These are phyloP conservation scores for Keqinozyma sinolaborantium DNA, from an alignment of 1,139 yeast species.

Conservation along the genomic window DNA sequence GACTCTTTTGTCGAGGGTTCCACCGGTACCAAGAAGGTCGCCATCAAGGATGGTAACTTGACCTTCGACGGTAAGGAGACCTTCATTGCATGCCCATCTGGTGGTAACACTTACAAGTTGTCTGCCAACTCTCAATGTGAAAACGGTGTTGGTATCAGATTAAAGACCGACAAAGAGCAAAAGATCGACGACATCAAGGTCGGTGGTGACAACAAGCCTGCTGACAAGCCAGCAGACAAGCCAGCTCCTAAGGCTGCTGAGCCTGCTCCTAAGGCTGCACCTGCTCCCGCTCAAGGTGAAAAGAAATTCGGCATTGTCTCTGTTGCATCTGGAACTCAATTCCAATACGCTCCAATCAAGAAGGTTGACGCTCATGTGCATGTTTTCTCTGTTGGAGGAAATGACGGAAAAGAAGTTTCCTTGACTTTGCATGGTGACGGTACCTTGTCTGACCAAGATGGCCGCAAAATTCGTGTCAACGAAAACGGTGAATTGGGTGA, in stretches of 20 bases:
- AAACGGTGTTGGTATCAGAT: conserved; percentile 2
- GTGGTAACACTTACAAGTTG: conserved; percentile 8
- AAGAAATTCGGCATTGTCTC: conserved; percentile 12
- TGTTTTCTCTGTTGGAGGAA: conserved; percentile 29
- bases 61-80: conserved; percentile 10
- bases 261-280: conserved; percentile 1
- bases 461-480: conserved; percentile 22
- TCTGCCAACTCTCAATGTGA: conserved; percentile 5
- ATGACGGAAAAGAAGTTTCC: conserved; percentile 19
- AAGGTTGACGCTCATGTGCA: conserved; percentile 25
- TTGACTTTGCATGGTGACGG: conserved; percentile 21
- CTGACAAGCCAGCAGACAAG: neutral
- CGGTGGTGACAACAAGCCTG: neutral
- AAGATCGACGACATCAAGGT: conserved; percentile 1
- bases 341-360: conserved; percentile 20
- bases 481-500: conserved; percentile 27
- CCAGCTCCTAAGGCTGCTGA: conserved; percentile 5
- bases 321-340: conserved; percentile 18
- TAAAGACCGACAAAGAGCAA: neutral
- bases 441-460: conserved; percentile 25
- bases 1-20: conserved; percentile 12
- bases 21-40: conserved; percentile 15
- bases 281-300: conserved; percentile 2
- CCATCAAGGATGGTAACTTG: conserved; percentile 12
- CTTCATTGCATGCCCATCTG: conserved; percentile 19